Percentiles rank a stretch among this genome's conserved stretches.
These are phyloP conservation scores for Corymbia maculata DNA, from an alignment of 345 rosid species.

Conservation along the genomic window DNA sequence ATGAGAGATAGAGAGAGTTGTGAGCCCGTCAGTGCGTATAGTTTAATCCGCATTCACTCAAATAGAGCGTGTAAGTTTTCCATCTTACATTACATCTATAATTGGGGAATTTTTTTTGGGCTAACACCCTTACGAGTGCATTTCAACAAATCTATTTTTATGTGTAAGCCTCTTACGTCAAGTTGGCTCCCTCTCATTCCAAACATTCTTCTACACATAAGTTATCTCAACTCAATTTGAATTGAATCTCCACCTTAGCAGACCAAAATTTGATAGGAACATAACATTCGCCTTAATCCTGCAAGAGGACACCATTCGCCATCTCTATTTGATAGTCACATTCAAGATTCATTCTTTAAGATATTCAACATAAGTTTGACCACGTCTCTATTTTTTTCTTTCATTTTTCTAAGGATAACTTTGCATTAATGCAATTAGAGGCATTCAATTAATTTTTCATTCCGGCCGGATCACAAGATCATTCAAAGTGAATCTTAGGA, in stretches of 20 bases:
- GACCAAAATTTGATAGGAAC: not conserved
- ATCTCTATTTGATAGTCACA: not conserved
- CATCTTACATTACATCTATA: not conserved
- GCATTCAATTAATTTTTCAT: not conserved
- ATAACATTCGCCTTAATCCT: not conserved
- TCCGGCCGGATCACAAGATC: not conserved
- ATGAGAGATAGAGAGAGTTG: not conserved
- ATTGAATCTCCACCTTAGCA: not conserved
- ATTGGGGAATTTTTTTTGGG: not conserved
- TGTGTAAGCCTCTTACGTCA: not conserved
- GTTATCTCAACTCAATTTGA: not conserved
- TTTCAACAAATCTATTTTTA: not conserved
- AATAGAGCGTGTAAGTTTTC: not conserved
- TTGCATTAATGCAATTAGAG: not conserved
- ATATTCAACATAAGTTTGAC: not conserved
- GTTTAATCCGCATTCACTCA: not conserved
- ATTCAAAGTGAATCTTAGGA: not conserved
- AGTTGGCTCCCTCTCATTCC: not conserved
- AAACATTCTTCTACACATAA: not conserved
- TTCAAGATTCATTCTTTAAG: not conserved
- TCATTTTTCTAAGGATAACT: too few species aligned
- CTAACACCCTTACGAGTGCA: accelerated
- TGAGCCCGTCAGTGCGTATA: not conserved
- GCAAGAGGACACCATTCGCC: not conserved
- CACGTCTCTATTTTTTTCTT: not conserved